Conservation (phyloP, 1,284 basidiomycete genomes). For the Cystobasidium sp. region DNA sequence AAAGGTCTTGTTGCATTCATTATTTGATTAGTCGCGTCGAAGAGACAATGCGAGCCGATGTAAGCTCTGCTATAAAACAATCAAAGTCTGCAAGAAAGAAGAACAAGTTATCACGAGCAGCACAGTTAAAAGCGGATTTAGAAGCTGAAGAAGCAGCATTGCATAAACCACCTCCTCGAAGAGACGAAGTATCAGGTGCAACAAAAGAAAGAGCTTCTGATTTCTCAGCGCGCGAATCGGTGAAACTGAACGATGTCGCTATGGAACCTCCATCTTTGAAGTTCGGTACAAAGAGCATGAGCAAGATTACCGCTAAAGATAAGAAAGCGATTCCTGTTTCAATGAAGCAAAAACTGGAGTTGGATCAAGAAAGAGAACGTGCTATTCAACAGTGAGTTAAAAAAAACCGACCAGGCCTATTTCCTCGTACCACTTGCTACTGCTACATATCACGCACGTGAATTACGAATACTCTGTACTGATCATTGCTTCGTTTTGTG, state of each 20-base stretch:
- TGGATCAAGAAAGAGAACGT: conserved; percentile 25
- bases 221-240: conserved; percentile 21
- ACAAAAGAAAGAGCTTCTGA: conserved; percentile 29
- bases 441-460: neutral
- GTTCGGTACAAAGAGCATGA: conserved; percentile 12
- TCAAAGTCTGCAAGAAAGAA: conserved; percentile 35
- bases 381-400: conserved; percentile 27
- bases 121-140: conserved; percentile 22
- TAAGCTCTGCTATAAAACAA: conserved; percentile 27
- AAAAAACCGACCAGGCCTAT: neutral
- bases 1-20: conserved; percentile 1
- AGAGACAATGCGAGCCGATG: conserved; percentile 29
- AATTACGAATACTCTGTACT: neutral
- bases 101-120: conserved; percentile 37
- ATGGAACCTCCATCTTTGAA: conserved; percentile 36
- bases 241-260: conserved; percentile 34
- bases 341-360: conserved; percentile 39
- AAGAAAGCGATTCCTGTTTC: conserved; percentile 30
- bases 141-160: conserved; percentile 27
- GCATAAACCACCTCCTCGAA: conserved; percentile 29
- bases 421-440: neutral
- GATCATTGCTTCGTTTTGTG: neutral
- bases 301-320: conserved; percentile 4
- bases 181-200: conserved; percentile 16
- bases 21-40: conserved; percentile 26